These are phyloP conservation scores for Brettanomyces nanus DNA, from an alignment of 805 yeast species.

Conservation along the genomic window DNA sequence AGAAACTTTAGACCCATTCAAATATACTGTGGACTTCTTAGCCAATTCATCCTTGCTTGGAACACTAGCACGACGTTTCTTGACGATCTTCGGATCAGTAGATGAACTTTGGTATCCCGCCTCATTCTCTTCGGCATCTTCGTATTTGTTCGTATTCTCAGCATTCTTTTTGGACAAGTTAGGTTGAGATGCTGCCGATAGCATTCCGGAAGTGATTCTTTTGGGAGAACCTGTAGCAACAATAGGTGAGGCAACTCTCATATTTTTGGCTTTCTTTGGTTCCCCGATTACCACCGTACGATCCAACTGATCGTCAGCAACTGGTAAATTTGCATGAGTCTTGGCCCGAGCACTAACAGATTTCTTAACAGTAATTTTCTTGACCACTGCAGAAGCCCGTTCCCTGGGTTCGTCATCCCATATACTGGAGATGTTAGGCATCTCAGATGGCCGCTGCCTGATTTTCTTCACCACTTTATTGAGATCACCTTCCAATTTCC, in stretches of 20 bases:
- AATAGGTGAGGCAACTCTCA: constrained; percentile 23
- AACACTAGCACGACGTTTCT: constrained; percentile 18
- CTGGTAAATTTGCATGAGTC: background rate
- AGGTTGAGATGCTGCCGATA: constrained; percentile 22
- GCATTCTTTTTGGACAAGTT: constrained; percentile 25
- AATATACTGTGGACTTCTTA: no score
- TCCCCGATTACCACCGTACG: constrained; percentile 6
- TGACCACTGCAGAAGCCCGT: background rate
- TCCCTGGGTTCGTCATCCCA: constrained; percentile 10
- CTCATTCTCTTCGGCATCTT: constrained; percentile 9
- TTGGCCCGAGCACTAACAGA: background rate
- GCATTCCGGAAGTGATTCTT: constrained; percentile 31
- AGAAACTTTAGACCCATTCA: no score
- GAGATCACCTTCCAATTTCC: constrained; percentile 18
- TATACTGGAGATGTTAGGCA: constrained; percentile 10
- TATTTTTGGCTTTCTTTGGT: constrained; percentile 18
- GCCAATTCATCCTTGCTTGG: constrained; percentile 26
- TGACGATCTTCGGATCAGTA: constrained; percentile 4
- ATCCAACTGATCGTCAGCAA: constrained; percentile 13
- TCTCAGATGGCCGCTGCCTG: constrained; percentile 19
- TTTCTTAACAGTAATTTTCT: background rate
- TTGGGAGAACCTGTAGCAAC: constrained; percentile 27
- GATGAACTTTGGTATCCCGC: constrained; percentile 17
- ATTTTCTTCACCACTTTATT: constrained; percentile 25
- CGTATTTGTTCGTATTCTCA: constrained; percentile 10